Evolutionary conservation across 257 asterid species (phyloP), one percentile per base, ranked within the genome.

Genomic region (Nemophila menziesii): DNA sequence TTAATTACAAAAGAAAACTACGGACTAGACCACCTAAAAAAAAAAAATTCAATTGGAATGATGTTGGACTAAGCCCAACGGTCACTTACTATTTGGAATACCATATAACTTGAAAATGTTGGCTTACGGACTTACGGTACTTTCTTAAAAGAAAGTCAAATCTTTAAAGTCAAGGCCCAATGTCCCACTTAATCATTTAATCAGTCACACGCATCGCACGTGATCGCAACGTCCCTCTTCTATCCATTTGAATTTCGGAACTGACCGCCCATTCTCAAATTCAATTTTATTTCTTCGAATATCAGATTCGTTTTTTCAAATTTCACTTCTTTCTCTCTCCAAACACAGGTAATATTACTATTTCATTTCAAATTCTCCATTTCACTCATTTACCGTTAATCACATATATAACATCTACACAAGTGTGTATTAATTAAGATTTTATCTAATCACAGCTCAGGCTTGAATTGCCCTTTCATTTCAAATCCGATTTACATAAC

Each of bases 241-340:
- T 11, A 10, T 36, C 12, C 16, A 43, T 67, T 68, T 68, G 62
- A 55, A 68, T 53, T 49, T 51, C 50, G 43, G 42, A 45, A 34
- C 46, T 39, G 54, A 49, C 56, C 23, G 64, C 55, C 53, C 26
- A 24, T 55, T 42, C 52, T 33, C 10, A 36, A 36, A 39, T 55
- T 52, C 56, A 20, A 47, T 40, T 58, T n/a, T 54, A 19, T 20
- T 22, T 22, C 41, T 27, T 13, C 46, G 14, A 19, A 20, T 24
- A 42, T 34, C 15, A 22, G 27, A 24, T 29, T 13, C n/a, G n/a
- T n/a, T n/a, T 7, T 13, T 29, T 7, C 5, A 29, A 13, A 13
- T 48, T 33, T 21, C 26, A 15, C 43, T 16, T 45, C 29, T 14
- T 23, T 14, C 11, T 40, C 33, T 36, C 48, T 22, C 18, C 21